Percentiles rank a stretch among this genome's conserved stretches.
These are phyloP conservation scores for Nicotiana noctiflora DNA, from an alignment of 257 asterid genomes.

Conservation along the genomic window DNA sequence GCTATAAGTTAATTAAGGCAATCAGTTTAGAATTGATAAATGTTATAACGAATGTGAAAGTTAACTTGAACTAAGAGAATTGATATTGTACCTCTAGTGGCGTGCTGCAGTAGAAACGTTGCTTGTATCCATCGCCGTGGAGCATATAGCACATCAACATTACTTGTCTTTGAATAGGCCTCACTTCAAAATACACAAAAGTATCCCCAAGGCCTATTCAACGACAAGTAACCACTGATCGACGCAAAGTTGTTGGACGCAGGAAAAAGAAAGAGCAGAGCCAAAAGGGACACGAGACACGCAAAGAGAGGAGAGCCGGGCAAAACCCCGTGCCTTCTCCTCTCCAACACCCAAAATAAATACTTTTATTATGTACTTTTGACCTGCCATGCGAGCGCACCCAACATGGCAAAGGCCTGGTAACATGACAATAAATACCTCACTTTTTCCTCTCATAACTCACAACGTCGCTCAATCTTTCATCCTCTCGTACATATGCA, in stretches of 20 bases:
- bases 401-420: slow-evolving; percentile 14
- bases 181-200: not conserved
- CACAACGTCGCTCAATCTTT: not conserved
- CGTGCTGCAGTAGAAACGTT: not conserved
- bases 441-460: not conserved
- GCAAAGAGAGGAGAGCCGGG: slow-evolving; percentile 41
- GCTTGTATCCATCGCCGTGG: not conserved
- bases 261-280: not conserved
- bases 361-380: not conserved
- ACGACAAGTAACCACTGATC: not conserved
- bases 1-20: not conserved
- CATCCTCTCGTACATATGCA: slow-evolving; percentile 1
- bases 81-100: not conserved
- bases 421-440: slow-evolving; percentile 17
- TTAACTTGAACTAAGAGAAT: not conserved
- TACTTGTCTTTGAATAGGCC: not conserved
- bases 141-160: not conserved
- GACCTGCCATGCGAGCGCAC: slow-evolving; percentile 29
- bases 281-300: not conserved
- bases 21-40: not conserved
- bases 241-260: not conserved
- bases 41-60: too few species aligned
- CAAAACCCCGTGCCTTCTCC: slow-evolving; percentile 31
- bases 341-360: not conserved
- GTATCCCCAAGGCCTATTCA: not conserved